Evolutionary conservation across 176 grass and related monocot genomes (phyloP), one percentile per base, ranked within the genome.

Genomic region (Elaeis guineensis): DNA sequence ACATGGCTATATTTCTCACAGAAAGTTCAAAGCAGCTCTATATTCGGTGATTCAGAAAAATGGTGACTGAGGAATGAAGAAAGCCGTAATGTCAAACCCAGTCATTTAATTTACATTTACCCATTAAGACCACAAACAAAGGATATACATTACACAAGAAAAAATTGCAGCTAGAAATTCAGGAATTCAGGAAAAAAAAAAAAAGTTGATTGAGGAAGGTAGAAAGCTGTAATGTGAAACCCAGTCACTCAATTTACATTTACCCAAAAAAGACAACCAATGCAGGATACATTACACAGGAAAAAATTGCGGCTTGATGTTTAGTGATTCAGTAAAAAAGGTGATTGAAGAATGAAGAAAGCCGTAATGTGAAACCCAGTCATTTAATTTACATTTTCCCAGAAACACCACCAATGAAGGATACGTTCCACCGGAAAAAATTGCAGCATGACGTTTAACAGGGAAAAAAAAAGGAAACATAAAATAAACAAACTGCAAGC

Each of bases 371-470:
- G 24, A 30, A 59, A 59, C 26, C 57, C 57, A 17, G 23, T 24
- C 57, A 24, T 23, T 24, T 19, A 59, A 59, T 59, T 59, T 59
- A 59, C 56, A 58, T 25, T 58, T 22, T 24, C 55, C 49, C 61
- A 57, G 72, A 82, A 80, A 86, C 65, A 85, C 64, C 29, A 80
- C 75, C 74, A 87, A 91, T 80, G 79, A 83, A 67, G 75, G 82
- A 95, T 75, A 70, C 77, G 81, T 81, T 84, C 75, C 77, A 84
- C 29, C n/a, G n/a, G n/a, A n/a, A n/a, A n/a, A n/a, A n/a, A n/a
- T n/a, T 24, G 44, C 49, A 65, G 44, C 62, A 51, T 51, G 28
- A 30, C 9, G 49, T 65, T 65, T 51, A 18, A 25, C 6, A 52
- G 35, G 9, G 35, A 6, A 8, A 52, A 16, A 52, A 16, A 17